phyloP scores from a whole-genome alignment of 75 land plant genomes.

The Pinus tabuliformis region DNA sequence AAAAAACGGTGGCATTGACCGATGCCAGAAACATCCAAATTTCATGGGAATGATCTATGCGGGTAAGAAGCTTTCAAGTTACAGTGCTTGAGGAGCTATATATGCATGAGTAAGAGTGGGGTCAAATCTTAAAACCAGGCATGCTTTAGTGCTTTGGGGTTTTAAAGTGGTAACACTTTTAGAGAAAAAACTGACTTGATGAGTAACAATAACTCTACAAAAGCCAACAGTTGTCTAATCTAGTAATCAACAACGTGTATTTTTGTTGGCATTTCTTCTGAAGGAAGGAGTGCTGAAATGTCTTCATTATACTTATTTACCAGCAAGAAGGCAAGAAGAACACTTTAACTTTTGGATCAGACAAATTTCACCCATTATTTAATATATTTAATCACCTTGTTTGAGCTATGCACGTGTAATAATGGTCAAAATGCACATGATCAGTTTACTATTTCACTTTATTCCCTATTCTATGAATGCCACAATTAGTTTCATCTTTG shows the following conservation, averaged over 20 bases:
- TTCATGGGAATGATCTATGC: background rate
- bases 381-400: background rate
- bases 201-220: background rate
- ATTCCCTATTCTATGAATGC: background rate
- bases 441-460: background rate
- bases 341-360: background rate
- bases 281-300: background rate
- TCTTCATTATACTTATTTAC: background rate
- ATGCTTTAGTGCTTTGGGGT: background rate
- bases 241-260: background rate
- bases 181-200: background rate
- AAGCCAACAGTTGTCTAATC: background rate
- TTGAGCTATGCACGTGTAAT: background rate
- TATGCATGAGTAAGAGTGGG: background rate
- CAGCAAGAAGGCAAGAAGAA: background rate
- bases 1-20: no score
- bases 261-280: background rate
- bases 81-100: background rate
- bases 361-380: background rate
- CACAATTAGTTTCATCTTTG: background rate
- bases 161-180: background rate
- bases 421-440: background rate
- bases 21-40: background rate
- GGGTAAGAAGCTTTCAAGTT: background rate
- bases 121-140: background rate